Conservation (phyloP, 352 stramenopile genomes). For the Globisporangium sylvaticum region DNA sequence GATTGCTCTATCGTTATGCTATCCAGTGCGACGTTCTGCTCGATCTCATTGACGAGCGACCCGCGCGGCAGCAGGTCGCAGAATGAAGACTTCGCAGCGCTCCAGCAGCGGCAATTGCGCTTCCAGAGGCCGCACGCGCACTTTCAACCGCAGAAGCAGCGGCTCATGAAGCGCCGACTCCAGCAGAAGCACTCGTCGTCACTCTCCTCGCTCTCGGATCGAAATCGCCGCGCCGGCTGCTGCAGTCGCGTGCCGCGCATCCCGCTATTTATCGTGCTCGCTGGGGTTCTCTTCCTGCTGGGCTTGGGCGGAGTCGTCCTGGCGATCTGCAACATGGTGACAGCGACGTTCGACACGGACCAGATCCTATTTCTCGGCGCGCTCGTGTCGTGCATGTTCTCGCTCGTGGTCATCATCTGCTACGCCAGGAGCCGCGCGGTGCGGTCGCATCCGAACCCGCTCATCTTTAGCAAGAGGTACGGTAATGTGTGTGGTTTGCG, state of each 20-base stretch:
- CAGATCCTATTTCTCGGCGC: slow-evolving; percentile 72
- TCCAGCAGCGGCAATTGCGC: slow-evolving; percentile 10
- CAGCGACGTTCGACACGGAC: slow-evolving; percentile 35
- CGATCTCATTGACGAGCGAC: slow-evolving; percentile 58
- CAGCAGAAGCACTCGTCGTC: not conserved
- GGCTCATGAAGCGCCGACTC: slow-evolving; percentile 7
- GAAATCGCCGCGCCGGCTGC: not conserved
- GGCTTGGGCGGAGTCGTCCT: slow-evolving; percentile 37
- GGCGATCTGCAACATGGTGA: slow-evolving; percentile 11
- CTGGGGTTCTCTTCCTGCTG: slow-evolving; percentile 30
- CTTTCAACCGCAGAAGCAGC: slow-evolving; percentile 19
- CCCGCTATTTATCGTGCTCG: slow-evolving; percentile 30
- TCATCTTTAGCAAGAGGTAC: slow-evolving; percentile 85
- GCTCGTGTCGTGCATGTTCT: slow-evolving; percentile 68
- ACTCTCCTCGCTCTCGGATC: not conserved
- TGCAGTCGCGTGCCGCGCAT: slow-evolving; percentile 2
- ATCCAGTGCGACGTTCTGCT: slow-evolving; percentile 50
- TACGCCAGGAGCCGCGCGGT: slow-evolving; percentile 57
- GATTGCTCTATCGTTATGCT: not conserved
- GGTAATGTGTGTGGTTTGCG: not conserved
- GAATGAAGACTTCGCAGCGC: slow-evolving; percentile 28
- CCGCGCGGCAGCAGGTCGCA: slow-evolving; percentile 32
- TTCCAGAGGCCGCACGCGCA: slow-evolving; percentile 1
- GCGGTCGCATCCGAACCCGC: slow-evolving; percentile 69
- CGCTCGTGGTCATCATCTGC: slow-evolving; percentile 64